phyloP scores from a whole-genome alignment of 169 alveolate genomes.

The Plasmodium gonderi region DNA sequence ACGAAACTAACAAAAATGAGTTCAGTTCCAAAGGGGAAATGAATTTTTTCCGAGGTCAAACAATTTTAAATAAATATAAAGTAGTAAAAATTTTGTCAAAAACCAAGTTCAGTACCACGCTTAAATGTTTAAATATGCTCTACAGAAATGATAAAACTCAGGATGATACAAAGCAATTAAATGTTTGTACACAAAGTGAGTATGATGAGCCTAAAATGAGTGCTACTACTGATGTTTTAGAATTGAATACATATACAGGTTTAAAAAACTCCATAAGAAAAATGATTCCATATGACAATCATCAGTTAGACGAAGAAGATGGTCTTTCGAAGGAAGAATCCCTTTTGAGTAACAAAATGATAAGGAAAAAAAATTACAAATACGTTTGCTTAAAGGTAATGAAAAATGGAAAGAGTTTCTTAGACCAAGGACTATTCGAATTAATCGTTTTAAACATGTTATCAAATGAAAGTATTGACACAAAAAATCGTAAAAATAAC shows the following conservation, averaged over 20 bases:
- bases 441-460: constrained; percentile 87
- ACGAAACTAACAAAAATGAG: constrained; percentile 92
- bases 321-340: not conserved
- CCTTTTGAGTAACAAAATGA: not conserved
- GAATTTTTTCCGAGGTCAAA: constrained; percentile 88
- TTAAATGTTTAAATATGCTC: constrained; percentile 88
- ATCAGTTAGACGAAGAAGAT: not conserved
- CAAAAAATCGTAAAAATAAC: not conserved
- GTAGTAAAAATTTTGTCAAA: constrained; percentile 89
- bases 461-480: constrained; percentile 86
- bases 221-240: not conserved
- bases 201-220: not conserved
- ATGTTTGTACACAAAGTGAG: not conserved
- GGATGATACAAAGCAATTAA: not conserved
- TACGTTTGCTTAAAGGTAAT: constrained; percentile 93
- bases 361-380: constrained; percentile 71
- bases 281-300: not conserved
- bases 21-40: constrained; percentile 91
- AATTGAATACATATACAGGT: not conserved
- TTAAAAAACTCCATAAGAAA: not conserved
- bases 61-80: constrained; percentile 91
- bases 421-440: constrained; percentile 94
- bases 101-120: constrained; percentile 91
- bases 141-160: constrained; percentile 15
- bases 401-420: constrained; percentile 93